Percentiles rank a stretch among this genome's conserved stretches.
Evolutionary conservation across 371 early-diverging fungal species (phyloP).

Genomic region (Mortierella sp.): DNA sequence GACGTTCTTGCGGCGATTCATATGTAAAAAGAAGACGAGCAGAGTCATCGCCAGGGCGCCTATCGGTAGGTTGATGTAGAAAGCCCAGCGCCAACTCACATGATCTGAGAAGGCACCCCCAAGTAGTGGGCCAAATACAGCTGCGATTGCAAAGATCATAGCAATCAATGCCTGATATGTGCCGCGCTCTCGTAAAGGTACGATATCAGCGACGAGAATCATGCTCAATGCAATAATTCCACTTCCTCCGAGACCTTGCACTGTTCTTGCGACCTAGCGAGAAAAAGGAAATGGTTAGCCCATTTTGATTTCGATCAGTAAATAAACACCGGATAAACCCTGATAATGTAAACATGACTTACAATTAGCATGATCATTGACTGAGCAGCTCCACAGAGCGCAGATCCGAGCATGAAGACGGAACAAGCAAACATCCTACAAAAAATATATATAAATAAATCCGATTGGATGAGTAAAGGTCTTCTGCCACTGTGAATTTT

Average conservation of each 20-base stretch:
- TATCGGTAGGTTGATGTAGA: constrained; percentile 84
- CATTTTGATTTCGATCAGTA: neutral
- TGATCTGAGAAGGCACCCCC: constrained; percentile 81
- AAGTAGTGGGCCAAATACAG: constrained; percentile 78
- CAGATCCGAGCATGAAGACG: constrained; percentile 69
- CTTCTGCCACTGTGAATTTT: neutral
- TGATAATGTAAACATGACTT: constrained; percentile 56
- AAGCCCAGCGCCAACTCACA: constrained; percentile 72
- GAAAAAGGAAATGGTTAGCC: constrained; percentile 4
- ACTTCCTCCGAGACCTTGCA: constrained; percentile 87
- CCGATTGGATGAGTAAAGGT: neutral
- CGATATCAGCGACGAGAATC: constrained; percentile 80
- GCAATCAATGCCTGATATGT: constrained; percentile 68
- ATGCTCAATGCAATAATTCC: constrained; percentile 79
- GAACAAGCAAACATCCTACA: constrained; percentile 64
- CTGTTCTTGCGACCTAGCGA: constrained; percentile 69
- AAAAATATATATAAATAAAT: too few species aligned
- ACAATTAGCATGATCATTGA: constrained; percentile 69
- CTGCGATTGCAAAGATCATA: constrained; percentile 67
- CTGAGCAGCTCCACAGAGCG: constrained; percentile 69
- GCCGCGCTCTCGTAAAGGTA: constrained; percentile 63
- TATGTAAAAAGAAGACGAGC: constrained; percentile 65
- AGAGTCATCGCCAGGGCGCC: constrained; percentile 66
- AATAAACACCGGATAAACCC: constrained; percentile 3
- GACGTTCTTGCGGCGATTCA: constrained; percentile 61